Evolutionary conservation across 129 eudicot species (phyloP).

Genomic region (Flaveria ramosissima): DNA sequence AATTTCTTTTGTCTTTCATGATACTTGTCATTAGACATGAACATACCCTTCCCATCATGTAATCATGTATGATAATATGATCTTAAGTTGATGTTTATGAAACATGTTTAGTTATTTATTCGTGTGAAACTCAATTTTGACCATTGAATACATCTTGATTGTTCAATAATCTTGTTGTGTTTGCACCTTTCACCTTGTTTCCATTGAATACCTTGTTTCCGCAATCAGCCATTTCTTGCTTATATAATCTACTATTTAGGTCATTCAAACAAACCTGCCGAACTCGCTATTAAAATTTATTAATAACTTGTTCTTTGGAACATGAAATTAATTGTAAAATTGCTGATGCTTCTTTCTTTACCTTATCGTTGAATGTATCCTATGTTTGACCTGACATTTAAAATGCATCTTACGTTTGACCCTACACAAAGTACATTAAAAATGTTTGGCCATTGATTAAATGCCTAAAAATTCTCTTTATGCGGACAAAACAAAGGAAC

Average conservation of each 20-base stretch:
- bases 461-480: constrained; percentile 8
- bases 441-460: background rate
- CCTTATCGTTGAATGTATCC: background rate
- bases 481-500: background rate
- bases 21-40: background rate
- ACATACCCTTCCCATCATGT: constrained; percentile 9
- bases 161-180: constrained; percentile 1
- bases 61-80: constrained; percentile 17
- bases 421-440: background rate
- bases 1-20: constrained; percentile 5
- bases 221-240: background rate
- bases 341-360: constrained; percentile 4
- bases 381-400: background rate
- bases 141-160: constrained; percentile 14
- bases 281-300: background rate
- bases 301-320: background rate
- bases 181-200: constrained; percentile 16
- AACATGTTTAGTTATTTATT: constrained; percentile 2
- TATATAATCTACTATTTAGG: background rate
- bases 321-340: background rate
- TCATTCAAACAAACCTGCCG: background rate
- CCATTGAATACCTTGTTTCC: background rate
- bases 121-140: constrained; percentile 10
- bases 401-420: constrained; percentile 8
- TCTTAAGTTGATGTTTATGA: background rate